These are phyloP conservation scores for Stereocaulon alpinum DNA, from an alignment of 495 filamentous ascomycete genomes.

Conservation along the genomic window DNA sequence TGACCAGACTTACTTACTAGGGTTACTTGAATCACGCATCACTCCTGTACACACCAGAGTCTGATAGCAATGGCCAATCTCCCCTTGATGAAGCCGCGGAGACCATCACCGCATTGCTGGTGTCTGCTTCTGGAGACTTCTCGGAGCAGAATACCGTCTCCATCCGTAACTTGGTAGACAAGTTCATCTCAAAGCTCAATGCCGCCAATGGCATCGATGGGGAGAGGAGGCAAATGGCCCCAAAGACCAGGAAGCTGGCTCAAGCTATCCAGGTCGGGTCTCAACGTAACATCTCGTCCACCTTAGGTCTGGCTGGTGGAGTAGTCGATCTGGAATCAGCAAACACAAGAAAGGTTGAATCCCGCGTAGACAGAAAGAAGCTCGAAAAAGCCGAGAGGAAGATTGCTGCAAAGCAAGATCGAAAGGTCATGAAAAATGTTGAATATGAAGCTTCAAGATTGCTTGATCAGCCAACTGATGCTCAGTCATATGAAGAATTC, in stretches of 20 bases:
- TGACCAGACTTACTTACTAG: slow-evolving; percentile 25
- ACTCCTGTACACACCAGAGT: slow-evolving; percentile 66
- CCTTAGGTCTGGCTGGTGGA: slow-evolving; percentile 73
- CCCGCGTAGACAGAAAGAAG: slow-evolving; percentile 96
- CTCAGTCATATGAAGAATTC: slow-evolving; percentile 98
- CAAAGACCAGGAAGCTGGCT: slow-evolving; percentile 75
- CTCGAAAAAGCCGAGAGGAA: slow-evolving; percentile 98
- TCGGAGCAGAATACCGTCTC: slow-evolving; percentile 58
- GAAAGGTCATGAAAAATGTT: slow-evolving; percentile 95
- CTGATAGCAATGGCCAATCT: slow-evolving; percentile 54
- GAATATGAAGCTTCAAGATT: slow-evolving; percentile 93
- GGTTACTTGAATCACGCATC: slow-evolving; percentile 92
- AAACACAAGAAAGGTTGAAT: slow-evolving; percentile 86
- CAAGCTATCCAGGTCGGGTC: slow-evolving; percentile 92
- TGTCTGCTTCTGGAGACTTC: slow-evolving; percentile 81
- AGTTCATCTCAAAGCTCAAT: slow-evolving; percentile 74
- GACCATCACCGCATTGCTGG: slow-evolving; percentile 70
- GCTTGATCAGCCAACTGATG: slow-evolving; percentile 66
- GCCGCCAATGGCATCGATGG: slow-evolving; percentile 61
- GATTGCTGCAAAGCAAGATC: slow-evolving; percentile 96
- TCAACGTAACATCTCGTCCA: slow-evolving; percentile 91
- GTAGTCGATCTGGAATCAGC: slow-evolving; percentile 89
- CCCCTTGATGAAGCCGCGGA: slow-evolving; percentile 77
- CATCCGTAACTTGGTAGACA: slow-evolving; percentile 77
- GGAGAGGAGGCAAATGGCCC: slow-evolving; percentile 55